Percentiles rank a stretch among this genome's conserved stretches.
These are phyloP conservation scores for Aspergillus ellipticus DNA, from an alignment of 495 filamentous ascomycete genomes.

Conservation along the genomic window DNA sequence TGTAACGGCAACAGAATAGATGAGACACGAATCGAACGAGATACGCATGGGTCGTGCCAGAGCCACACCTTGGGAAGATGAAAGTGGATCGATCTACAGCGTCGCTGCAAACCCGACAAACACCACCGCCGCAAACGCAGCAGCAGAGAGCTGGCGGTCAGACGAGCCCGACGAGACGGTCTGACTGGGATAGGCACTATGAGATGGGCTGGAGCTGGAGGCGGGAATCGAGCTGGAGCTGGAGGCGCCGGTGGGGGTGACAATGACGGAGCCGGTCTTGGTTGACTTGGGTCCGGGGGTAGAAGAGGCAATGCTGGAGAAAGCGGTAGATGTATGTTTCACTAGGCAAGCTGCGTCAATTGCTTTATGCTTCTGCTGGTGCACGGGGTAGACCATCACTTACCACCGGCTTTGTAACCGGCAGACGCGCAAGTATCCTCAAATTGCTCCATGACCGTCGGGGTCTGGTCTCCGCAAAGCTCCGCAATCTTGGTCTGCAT, in stretches of 20 bases:
- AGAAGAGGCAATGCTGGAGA: slow-evolving; percentile 15
- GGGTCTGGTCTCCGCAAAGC: slow-evolving; percentile 25
- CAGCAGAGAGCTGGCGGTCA: slow-evolving; percentile 32
- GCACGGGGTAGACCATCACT: slow-evolving; percentile 5
- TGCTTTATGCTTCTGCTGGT: too few species aligned
- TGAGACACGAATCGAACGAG: slow-evolving; percentile 10
- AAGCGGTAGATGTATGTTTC: slow-evolving; percentile 4
- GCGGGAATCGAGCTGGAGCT: slow-evolving; percentile 7
- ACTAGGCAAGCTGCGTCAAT: not conserved
- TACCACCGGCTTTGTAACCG: slow-evolving; percentile 41
- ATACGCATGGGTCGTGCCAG: not conserved
- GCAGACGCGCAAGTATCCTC: slow-evolving; percentile 26
- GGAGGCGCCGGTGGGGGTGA: slow-evolving; percentile 13
- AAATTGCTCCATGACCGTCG: slow-evolving; percentile 32
- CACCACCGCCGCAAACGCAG: slow-evolving; percentile 35
- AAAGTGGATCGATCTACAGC: slow-evolving; percentile 20
- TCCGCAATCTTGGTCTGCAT: slow-evolving; percentile 28
- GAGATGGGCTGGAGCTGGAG: slow-evolving; percentile 7
- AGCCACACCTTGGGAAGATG: not conserved
- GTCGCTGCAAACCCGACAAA: slow-evolving; percentile 39
- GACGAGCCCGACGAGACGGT: slow-evolving; percentile 21
- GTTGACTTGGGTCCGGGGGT: slow-evolving; percentile 15
- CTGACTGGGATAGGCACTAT: slow-evolving; percentile 8
- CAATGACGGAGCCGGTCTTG: slow-evolving; percentile 20
- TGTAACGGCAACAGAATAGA: slow-evolving; percentile 4